Evolutionary conservation across 306 rosid genomes (phyloP), one percentile per base, ranked within the genome.

Genomic region (Pueraria montana): DNA sequence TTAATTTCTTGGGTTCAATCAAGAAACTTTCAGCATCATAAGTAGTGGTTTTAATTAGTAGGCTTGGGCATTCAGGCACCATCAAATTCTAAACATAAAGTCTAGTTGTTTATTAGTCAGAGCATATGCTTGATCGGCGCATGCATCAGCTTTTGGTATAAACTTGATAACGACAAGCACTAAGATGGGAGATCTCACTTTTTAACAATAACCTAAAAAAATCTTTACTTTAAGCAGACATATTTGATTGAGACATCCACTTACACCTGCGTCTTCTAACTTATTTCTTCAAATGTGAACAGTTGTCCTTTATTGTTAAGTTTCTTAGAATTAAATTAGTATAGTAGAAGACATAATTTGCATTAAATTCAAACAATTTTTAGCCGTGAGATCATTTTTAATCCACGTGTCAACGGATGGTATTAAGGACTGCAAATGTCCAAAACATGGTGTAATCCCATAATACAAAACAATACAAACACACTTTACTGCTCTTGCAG

Each of bases 131-230:
- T 76, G 65, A 76, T 4, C 66, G 58, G 65, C 42, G 82, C 65
- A 77, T 45, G 82, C 65, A 77, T 45, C 32, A 58, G 32, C 20
- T 43, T 78, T 66, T 58, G 74, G 43, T 76, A 65, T 79, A 58
- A 32, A 40, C 55, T 78, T 50, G 86, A 82, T 40, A 36, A 68
- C 53, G 79, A 78, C 84, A 56, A 14, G 70, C 82, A 78, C 83
- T 63, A 32, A 30, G 17, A 65, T 23, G 3, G 20, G 46, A 32
- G 32, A 42, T 79, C 53, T 64, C 36, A 53, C 77, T 79, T 79
- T 27, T 73, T 43, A 18, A 20, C 36, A 4, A 78, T 36, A 77
- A 83, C 42, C 50, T 6, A 77, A 21, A 46, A 45, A 56, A 16
- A 58, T 27, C 30, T 23, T 73, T 67, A 82, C 48, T 66, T 58